Evolutionary conservation across 768 basidiomycete species (phyloP).

Genomic region (Leccinum obscurum): DNA sequence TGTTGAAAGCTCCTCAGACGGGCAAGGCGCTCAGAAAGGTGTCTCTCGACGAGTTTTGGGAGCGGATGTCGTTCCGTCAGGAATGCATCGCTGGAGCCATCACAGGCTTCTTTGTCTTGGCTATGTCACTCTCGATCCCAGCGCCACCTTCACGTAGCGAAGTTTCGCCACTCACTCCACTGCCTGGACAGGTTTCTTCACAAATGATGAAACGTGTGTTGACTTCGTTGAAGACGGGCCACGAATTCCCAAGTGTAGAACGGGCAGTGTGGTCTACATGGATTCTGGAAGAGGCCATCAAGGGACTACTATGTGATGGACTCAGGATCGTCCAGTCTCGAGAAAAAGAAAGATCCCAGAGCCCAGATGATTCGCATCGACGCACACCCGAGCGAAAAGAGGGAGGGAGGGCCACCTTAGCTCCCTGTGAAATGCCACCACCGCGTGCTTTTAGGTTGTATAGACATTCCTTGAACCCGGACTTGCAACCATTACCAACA

Average conservation of each 20-base stretch:
- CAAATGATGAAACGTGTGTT: constrained; percentile 72
- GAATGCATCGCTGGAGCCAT: constrained; percentile 90
- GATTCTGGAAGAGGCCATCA: constrained; percentile 66
- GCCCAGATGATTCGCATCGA: constrained; percentile 30
- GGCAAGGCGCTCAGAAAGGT: constrained; percentile 61
- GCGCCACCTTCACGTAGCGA: constrained; percentile 16
- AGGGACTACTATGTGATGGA: constrained; percentile 70
- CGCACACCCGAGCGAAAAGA: constrained; percentile 43
- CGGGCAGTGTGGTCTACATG: constrained; percentile 68
- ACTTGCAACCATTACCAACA: too few species aligned
- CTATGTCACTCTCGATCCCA: constrained; percentile 38
- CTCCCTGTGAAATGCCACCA: constrained; percentile 54
- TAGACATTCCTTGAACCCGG: too few species aligned
- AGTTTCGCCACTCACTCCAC: constrained; percentile 48
- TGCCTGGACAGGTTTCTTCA: constrained; percentile 61
- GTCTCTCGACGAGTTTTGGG: constrained; percentile 87
- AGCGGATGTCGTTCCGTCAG: constrained; percentile 93
- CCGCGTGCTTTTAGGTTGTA: constrained; percentile 25
- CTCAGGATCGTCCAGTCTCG: constrained; percentile 35
- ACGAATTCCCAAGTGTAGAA: constrained; percentile 74
- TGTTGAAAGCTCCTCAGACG: constrained; percentile 27
- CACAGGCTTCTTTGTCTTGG: constrained; percentile 91
- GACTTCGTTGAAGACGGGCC: constrained; percentile 64
- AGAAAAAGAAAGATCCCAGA: constrained; percentile 11
- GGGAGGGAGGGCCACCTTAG: constrained; percentile 28